These are phyloP conservation scores for Mycena maculata DNA, from an alignment of 768 basidiomycete species.

Conservation along the genomic window DNA sequence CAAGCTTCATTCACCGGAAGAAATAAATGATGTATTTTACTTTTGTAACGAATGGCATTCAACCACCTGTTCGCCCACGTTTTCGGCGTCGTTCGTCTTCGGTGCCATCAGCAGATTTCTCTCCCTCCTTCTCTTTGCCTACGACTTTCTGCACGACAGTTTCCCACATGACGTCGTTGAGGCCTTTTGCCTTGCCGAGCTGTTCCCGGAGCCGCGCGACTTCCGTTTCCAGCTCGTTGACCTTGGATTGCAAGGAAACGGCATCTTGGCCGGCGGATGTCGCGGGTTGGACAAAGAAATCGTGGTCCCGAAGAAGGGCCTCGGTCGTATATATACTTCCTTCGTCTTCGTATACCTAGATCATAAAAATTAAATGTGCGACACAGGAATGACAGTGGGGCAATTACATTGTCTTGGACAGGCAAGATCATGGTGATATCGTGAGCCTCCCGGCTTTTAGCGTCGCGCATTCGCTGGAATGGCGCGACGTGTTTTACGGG, in stretches of 20 bases:
- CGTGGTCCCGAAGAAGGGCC: constrained; percentile 74
- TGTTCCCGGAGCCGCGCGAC: constrained; percentile 73
- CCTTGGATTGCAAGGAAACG: constrained; percentile 61
- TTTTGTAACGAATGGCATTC: constrained; percentile 23
- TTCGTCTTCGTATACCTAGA: constrained; percentile 47
- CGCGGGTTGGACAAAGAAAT: constrained; percentile 66
- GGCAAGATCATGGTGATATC: constrained; percentile 76
- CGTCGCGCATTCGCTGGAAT: constrained; percentile 81
- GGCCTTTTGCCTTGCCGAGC: constrained; percentile 85
- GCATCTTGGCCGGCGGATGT: constrained; percentile 46
- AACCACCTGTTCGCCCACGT: constrained; percentile 41
- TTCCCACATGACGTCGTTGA: constrained; percentile 96
- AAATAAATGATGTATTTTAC: constrained; percentile 23
- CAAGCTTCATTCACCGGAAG: too few species aligned
- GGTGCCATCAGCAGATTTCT: constrained; percentile 29
- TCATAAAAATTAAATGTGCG: background rate
- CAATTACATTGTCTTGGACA: constrained; percentile 55
- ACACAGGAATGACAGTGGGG: background rate
- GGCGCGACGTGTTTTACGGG: constrained; percentile 74
- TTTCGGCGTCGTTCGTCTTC: constrained; percentile 46
- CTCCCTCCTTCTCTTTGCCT: constrained; percentile 46
- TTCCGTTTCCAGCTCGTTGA: constrained; percentile 80
- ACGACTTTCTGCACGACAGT: constrained; percentile 77
- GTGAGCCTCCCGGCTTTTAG: constrained; percentile 73
- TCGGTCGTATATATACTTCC: constrained; percentile 57